Evolutionary conservation across 768 basidiomycete species (phyloP).

Genomic region (Boletus reticuloceps): DNA sequence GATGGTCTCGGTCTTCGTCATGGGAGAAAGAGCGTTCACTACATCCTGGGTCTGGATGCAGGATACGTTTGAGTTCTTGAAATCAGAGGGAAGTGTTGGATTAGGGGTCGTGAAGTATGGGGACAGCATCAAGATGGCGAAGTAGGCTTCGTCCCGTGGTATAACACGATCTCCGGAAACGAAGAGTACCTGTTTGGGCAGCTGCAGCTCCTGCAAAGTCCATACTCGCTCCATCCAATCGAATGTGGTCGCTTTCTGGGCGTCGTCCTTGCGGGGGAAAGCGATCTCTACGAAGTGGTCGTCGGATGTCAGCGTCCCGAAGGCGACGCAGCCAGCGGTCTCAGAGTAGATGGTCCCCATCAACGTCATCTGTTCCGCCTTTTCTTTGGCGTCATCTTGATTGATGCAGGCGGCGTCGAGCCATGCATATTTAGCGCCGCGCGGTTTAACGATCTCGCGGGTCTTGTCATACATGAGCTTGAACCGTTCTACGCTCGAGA

Average conservation of each 20-base stretch:
- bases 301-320: background rate
- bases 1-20: background rate
- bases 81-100: background rate
- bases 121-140: conserved; percentile 2
- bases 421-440: conserved; percentile 2
- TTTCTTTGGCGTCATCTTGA: background rate
- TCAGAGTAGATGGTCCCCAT: background rate
- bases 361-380: background rate
- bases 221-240: conserved; percentile 11
- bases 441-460: background rate
- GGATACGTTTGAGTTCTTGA: background rate
- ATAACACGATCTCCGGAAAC: conserved; percentile 4
- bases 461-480: background rate
- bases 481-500: conserved; percentile 1
- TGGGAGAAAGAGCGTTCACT: conserved; percentile 3
- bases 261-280: background rate
- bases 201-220: conserved; percentile 6
- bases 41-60: conserved; percentile 1
- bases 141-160: background rate
- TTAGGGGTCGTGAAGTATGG: conserved; percentile 1
- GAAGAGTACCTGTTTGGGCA: conserved; percentile 1
- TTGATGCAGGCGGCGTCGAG: conserved; percentile 1
- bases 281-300: background rate
- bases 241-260: conserved; percentile 1
- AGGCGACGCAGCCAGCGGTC: conserved; percentile 5